phyloP scores from a whole-genome alignment of 257 asterid genomes.

The Hygrophila difformis region DNA sequence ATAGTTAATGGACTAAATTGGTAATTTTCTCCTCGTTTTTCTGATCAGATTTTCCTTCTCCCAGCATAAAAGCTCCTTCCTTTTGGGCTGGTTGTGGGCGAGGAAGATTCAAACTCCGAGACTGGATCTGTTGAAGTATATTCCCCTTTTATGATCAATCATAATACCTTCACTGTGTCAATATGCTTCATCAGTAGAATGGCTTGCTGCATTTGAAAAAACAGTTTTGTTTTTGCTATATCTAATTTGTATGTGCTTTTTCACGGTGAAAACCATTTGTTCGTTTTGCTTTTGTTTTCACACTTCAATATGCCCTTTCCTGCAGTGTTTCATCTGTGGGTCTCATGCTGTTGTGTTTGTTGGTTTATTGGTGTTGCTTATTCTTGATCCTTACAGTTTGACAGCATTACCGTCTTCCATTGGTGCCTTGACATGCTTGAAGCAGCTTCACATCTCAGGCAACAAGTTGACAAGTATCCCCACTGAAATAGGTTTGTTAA shows the following conservation, averaged over 20 bases:
- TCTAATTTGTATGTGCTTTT: not conserved
- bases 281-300: not conserved
- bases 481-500: slow-evolving; percentile 58
- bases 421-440: slow-evolving; percentile 63
- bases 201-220: no score
- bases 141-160: no score
- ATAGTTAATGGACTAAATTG: no score
- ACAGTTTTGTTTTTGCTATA: not conserved
- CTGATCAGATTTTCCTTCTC: no score
- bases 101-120: no score
- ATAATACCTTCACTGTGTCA: no score
- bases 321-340: slow-evolving; percentile 3
- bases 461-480: slow-evolving; percentile 64
- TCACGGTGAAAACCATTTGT: not conserved
- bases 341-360: slow-evolving; percentile 10
- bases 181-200: no score
- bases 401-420: slow-evolving; percentile 49
- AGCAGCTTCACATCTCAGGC: slow-evolving; percentile 51
- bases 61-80: no score
- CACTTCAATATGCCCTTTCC: not conserved
- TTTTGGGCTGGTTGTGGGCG: no score
- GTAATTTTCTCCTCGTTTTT: no score
- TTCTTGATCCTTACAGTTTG: slow-evolving; percentile 36
- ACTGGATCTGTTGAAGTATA: no score
- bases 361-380: slow-evolving; percentile 10